Conservation (phyloP, 2,329 filamentous ascomycete species). For the Stemphylium beticola region DNA sequence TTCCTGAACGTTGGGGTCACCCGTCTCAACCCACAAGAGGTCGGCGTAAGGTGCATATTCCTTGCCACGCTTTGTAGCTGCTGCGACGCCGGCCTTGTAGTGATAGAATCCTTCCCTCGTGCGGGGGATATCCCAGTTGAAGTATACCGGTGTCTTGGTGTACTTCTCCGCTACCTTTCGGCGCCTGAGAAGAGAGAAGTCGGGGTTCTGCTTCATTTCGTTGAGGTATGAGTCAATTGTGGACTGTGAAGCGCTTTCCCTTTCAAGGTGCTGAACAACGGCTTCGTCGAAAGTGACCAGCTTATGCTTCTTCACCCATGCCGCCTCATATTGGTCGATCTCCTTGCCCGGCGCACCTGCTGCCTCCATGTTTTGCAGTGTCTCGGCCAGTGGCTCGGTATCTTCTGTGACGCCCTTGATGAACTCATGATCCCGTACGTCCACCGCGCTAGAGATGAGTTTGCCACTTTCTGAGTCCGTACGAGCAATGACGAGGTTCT, state of each 20-base stretch:
- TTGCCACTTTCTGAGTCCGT: slow-evolving; percentile 95
- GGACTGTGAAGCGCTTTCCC: slow-evolving; percentile 67
- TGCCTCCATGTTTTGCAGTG: slow-evolving; percentile 86
- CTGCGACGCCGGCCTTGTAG: slow-evolving; percentile 80
- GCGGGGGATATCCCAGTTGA: slow-evolving; percentile 89
- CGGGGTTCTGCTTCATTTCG: slow-evolving; percentile 66
- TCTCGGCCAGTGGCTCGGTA: slow-evolving; percentile 84
- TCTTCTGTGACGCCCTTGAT: slow-evolving; percentile 85
- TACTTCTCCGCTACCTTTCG: slow-evolving; percentile 73
- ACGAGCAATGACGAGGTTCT: slow-evolving; percentile 92
- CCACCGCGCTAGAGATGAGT: slow-evolving; percentile 87
- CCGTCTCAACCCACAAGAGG: slow-evolving; percentile 96
- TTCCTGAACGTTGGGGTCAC: slow-evolving; percentile 81
- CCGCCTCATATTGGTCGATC: slow-evolving; percentile 83
- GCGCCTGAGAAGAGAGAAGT: slow-evolving; percentile 80
- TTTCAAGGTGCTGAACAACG: slow-evolving; percentile 74
- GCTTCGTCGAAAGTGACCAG: slow-evolving; percentile 93
- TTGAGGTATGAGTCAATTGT: slow-evolving; percentile 71
- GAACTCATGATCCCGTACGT: slow-evolving; percentile 95
- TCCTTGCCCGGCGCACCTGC: slow-evolving; percentile 77
- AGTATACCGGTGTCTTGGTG: slow-evolving; percentile 73
- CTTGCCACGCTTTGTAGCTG: slow-evolving; percentile 90
- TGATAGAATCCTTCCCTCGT: slow-evolving; percentile 96
- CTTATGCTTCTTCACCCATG: slow-evolving; percentile 86
- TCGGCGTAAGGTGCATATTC: slow-evolving; percentile 93